These are phyloP conservation scores for Seiridium unicorne DNA, from an alignment of 2,329 filamentous ascomycete species.

Conservation along the genomic window DNA sequence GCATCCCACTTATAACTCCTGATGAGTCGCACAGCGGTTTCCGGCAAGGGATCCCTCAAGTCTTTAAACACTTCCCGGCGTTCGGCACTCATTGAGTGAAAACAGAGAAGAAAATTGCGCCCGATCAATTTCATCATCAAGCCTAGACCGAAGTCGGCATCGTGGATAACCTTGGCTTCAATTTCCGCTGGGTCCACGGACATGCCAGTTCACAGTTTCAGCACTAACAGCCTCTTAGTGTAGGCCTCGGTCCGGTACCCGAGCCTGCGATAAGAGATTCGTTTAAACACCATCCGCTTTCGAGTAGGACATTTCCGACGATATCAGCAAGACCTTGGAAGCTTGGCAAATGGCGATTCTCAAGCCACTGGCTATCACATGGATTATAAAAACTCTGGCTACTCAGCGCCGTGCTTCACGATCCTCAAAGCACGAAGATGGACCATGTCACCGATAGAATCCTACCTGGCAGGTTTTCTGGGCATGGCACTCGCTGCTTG, in stretches of 20 bases:
- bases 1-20: no score
- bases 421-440: no score
- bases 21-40: background rate
- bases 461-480: no score
- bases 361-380: no score
- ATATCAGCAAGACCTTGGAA: no score
- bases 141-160: conserved; percentile 10
- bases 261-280: background rate
- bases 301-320: background rate
- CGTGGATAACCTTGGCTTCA: background rate
- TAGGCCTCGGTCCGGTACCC: background rate
- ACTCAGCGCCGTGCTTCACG: no score
- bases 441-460: no score
- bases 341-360: no score
- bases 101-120: background rate
- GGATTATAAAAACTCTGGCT: no score
- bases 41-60: background rate
- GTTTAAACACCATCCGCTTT: background rate
- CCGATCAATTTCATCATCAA: background rate
- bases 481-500: no score
- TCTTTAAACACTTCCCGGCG: background rate
- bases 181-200: background rate
- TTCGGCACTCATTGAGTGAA: background rate
- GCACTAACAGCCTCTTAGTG: background rate
- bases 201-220: background rate